Evolutionary conservation across 805 yeast species (phyloP).

Genomic region (Candida ascalaphidarum): DNA sequence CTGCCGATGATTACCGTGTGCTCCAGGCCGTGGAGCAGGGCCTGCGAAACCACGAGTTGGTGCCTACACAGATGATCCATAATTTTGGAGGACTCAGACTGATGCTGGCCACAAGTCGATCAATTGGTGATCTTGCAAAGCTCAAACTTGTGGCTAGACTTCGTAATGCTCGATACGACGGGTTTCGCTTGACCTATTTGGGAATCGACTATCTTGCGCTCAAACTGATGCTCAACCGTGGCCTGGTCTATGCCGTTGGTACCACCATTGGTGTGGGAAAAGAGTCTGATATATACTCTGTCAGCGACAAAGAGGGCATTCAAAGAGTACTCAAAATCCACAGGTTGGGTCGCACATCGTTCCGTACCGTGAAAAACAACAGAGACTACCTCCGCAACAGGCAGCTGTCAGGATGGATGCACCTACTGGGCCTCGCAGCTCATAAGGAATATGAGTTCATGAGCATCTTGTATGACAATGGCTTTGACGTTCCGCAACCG

Average conservation of each 20-base stretch:
- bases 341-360: constrained; percentile 89
- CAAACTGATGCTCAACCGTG: constrained; percentile 70
- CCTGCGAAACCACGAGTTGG: constrained; percentile 87
- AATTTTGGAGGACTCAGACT: constrained; percentile 72
- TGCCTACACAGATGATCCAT: constrained; percentile 79
- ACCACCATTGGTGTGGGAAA: constrained; percentile 93
- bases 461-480: constrained; percentile 63
- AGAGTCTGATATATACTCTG: constrained; percentile 90
- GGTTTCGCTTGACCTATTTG: constrained; percentile 77
- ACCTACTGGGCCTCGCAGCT: constrained; percentile 82
- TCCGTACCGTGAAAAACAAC: constrained; percentile 85
- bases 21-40: constrained; percentile 87
- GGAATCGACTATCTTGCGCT: constrained; percentile 93
- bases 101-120: constrained; percentile 65
- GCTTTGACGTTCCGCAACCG: constrained; percentile 83
- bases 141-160: constrained; percentile 66
- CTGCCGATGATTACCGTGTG: constrained; percentile 84
- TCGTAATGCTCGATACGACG: constrained; percentile 92
- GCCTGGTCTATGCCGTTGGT: constrained; percentile 71
- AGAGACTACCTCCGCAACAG: constrained; percentile 79
- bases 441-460: constrained; percentile 86
- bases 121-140: constrained; percentile 83
- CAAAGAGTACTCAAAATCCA: constrained; percentile 80
- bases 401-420: constrained; percentile 87
- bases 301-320: constrained; percentile 54